These are phyloP conservation scores for Hordeum pubiflorum DNA, from an alignment of 202 grass and related monocot genomes.

Conservation along the genomic window DNA sequence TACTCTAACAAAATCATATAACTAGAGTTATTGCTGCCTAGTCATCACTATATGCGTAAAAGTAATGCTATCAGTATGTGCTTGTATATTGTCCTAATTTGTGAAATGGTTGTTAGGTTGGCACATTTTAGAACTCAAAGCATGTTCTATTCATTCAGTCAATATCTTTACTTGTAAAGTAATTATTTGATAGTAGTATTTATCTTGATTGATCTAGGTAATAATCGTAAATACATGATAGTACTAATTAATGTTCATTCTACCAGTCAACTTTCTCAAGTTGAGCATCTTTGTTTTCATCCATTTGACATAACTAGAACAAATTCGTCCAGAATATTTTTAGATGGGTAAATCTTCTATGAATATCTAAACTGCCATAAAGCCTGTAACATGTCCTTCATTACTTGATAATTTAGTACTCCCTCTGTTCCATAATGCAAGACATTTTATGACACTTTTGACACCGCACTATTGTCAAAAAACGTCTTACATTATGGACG, in stretches of 20 bases:
- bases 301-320: too few relatives aligned
- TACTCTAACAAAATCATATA: not conserved
- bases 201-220: not conserved
- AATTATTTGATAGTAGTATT: not conserved
- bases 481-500: too few relatives aligned
- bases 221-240: not conserved
- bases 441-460: too few relatives aligned
- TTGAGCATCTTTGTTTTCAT: too few relatives aligned
- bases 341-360: too few relatives aligned
- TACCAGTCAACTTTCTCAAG: too few relatives aligned
- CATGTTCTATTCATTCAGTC: not conserved
- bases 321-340: too few relatives aligned
- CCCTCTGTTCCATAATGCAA: too few relatives aligned
- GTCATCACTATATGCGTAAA: not conserved
- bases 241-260: not conserved
- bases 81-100: not conserved
- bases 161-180: not conserved
- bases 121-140: not conserved
- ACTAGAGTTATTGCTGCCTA: not conserved
- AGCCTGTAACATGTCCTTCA: too few relatives aligned
- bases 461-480: too few relatives aligned
- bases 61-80: not conserved
- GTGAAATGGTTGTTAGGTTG: not conserved
- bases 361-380: too few relatives aligned
- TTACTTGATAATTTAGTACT: too few relatives aligned